phyloP scores from a whole-genome alignment of 2,329 filamentous ascomycete species.

The Dactylellina leptospora region DNA sequence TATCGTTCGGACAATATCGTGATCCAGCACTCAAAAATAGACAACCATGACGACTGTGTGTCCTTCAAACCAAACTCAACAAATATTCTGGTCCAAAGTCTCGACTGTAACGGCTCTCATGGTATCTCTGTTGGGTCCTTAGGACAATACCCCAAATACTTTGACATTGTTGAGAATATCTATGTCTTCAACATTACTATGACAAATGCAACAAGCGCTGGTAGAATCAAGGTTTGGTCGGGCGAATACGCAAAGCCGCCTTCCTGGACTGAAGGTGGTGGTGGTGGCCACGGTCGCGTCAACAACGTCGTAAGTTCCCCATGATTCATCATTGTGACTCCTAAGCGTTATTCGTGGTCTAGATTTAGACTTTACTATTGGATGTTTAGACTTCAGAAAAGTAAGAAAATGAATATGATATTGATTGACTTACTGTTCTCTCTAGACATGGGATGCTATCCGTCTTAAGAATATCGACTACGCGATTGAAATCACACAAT shows the following conservation, averaged over 20 bases:
- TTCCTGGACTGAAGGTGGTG: conserved; percentile 70
- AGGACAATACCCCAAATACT: conserved; percentile 71
- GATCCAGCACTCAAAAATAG: conserved; percentile 72
- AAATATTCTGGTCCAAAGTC: conserved; percentile 72
- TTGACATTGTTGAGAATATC: conserved; percentile 76
- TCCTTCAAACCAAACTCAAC: conserved; percentile 79
- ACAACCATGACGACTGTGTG: conserved; percentile 75
- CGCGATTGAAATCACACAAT: conserved; percentile 70
- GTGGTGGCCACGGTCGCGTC: conserved; percentile 71
- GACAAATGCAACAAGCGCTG: conserved; percentile 68
- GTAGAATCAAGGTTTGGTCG: conserved; percentile 79
- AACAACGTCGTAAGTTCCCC: conserved; percentile 65
- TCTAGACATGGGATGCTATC: conserved; percentile 70
- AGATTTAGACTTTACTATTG: too few species aligned
- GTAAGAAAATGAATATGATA: too few species aligned
- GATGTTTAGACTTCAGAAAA: too few species aligned
- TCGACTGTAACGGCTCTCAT: conserved; percentile 74
- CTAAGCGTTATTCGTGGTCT: too few species aligned
- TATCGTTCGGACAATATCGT: conserved; percentile 70
- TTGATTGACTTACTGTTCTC: too few species aligned
- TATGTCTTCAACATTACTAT: conserved; percentile 70
- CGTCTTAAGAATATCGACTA: conserved; percentile 69
- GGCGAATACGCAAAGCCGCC: conserved; percentile 67
- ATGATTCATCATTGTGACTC: too few species aligned
- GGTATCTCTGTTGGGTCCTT: conserved; percentile 77